Conservation (phyloP, 345 rosid species). For the Heritiera fomes region DNA sequence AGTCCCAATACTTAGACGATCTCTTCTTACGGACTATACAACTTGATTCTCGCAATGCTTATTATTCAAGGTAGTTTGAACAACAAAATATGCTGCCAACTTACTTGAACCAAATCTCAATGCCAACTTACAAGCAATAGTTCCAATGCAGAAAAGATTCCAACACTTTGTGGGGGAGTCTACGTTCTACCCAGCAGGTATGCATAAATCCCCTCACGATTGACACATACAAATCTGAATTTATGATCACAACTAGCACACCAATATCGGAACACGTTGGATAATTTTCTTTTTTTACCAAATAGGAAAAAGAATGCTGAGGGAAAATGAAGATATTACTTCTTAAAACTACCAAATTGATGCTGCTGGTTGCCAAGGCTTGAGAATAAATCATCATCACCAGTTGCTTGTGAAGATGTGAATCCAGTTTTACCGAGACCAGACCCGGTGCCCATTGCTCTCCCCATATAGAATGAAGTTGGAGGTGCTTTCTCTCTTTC, state of each 20-base stretch:
- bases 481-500: constrained; percentile 68
- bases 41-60: too few species aligned
- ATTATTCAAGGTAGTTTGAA: too few species aligned
- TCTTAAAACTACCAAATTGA: constrained; percentile 61
- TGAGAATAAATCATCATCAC: constrained; percentile 68
- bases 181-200: not conserved
- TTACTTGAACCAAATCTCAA: not conserved
- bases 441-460: constrained; percentile 85
- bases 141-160: not conserved
- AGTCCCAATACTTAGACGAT: too few species aligned
- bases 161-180: not conserved
- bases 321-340: constrained; percentile 38
- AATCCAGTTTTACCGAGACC: constrained; percentile 73
- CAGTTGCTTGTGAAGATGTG: constrained; percentile 37
- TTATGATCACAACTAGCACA: constrained; percentile 16
- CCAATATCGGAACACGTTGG: not conserved
- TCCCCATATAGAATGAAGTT: constrained; percentile 72
- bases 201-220: not conserved
- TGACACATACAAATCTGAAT: not conserved
- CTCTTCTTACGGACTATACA: too few species aligned
- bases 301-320: constrained; percentile 21
- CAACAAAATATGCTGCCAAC: not conserved
- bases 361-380: constrained; percentile 59
- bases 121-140: not conserved
- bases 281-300: not conserved